These are phyloP conservation scores for Endotrypanum monterogeii DNA, from an alignment of 208 protist species.

Conservation along the genomic window DNA sequence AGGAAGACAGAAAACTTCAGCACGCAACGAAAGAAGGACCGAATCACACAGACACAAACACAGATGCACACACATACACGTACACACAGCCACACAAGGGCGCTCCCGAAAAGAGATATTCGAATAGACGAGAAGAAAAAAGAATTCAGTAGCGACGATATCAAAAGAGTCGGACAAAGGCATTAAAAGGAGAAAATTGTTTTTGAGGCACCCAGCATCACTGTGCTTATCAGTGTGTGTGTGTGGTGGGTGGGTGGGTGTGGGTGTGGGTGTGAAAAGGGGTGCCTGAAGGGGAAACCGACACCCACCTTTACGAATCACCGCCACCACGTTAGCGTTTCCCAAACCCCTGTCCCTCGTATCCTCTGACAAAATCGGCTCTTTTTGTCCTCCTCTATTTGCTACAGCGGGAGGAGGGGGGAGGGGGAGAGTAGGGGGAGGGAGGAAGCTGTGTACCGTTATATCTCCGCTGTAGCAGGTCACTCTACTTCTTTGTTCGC, in stretches of 20 bases:
- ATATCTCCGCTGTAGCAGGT: neutral
- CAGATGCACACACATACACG: neutral
- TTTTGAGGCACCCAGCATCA: neutral
- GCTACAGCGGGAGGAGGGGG: too few relatives aligned
- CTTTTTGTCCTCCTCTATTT: neutral
- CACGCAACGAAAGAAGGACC: neutral
- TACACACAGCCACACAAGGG: too few relatives aligned
- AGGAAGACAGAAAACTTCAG: constrained; percentile 11
- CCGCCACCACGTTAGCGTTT: too few relatives aligned
- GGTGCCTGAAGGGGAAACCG: too few relatives aligned
- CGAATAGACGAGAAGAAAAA: constrained; percentile 14
- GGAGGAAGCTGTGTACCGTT: neutral
- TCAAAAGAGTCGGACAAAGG: neutral
- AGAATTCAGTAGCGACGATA: neutral
- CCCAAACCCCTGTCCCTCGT: neutral
- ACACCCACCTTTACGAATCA: neutral
- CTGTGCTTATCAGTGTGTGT: neutral
- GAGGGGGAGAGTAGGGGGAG: neutral
- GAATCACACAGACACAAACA: constrained; percentile 10
- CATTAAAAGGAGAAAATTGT: neutral
- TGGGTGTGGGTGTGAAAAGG: too few relatives aligned
- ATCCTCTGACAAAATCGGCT: neutral
- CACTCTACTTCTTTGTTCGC: neutral
- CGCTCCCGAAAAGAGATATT: neutral
- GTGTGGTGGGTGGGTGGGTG: too few relatives aligned